Evolutionary conservation across 2,329 filamentous ascomycete species (phyloP).

Genomic region (Pseudocercospora vitis): DNA sequence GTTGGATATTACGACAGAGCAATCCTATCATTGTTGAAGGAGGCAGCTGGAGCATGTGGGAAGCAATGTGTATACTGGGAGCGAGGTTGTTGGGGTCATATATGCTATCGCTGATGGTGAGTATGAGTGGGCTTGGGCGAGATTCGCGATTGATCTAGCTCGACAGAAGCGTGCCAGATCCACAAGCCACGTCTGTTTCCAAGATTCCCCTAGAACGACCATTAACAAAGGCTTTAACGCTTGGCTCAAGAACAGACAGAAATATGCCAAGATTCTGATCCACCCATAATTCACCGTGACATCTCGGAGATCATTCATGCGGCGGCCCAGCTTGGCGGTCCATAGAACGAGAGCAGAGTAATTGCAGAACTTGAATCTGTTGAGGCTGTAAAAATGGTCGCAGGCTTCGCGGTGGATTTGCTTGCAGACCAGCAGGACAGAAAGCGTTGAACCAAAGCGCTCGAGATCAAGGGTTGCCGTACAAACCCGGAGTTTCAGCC

Average conservation of each 20-base stretch:
- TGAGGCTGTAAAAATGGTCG: not conserved
- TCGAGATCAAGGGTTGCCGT: too few relatives aligned
- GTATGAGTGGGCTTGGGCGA: not conserved
- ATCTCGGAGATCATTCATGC: too few relatives aligned
- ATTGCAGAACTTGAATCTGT: too few relatives aligned
- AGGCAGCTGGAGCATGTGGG: conserved; percentile 1
- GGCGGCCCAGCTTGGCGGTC: too few relatives aligned
- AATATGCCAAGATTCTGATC: conserved; percentile 4
- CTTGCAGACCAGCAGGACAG: not conserved
- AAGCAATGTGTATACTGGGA: conserved; percentile 5
- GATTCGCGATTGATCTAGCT: not conserved
- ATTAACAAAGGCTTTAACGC: not conserved
- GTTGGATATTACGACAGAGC: not conserved
- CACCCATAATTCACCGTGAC: too few relatives aligned
- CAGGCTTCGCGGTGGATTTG: not conserved
- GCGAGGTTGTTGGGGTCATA: conserved; percentile 5
- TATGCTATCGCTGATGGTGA: not conserved
- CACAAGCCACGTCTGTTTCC: not conserved
- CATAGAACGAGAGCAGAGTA: too few relatives aligned
- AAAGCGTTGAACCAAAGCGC: not conserved
- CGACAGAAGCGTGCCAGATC: not conserved
- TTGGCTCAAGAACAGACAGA: not conserved
- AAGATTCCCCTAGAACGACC: not conserved
- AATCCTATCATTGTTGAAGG: not conserved
- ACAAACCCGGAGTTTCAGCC: too few relatives aligned